These are phyloP conservation scores for Acanthochlamys bracteata DNA, from an alignment of 106 monocot species.

Conservation along the genomic window DNA sequence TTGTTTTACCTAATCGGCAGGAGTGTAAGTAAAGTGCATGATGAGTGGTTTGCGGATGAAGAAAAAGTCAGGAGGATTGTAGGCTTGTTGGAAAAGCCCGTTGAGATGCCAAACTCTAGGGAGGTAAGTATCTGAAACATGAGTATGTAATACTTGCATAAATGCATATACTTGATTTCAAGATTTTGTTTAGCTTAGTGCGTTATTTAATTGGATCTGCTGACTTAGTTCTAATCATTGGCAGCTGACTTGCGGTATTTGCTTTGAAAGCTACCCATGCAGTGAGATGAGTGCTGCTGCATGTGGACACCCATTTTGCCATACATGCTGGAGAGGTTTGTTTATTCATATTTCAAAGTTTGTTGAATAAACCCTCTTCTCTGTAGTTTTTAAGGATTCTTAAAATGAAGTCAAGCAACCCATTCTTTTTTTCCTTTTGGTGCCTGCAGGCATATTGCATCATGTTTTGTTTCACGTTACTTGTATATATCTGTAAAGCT, in stretches of 20 bases:
- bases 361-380: background rate
- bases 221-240: background rate
- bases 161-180: too few relatives aligned
- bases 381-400: too few relatives aligned
- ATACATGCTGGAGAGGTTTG: conserved; percentile 92
- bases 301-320: conserved; percentile 90
- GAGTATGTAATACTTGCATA: too few relatives aligned
- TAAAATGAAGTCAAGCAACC: too few relatives aligned
- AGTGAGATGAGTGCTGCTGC: conserved; percentile 54
- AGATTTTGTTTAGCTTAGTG: background rate
- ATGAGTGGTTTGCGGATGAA: conserved; percentile 88
- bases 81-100: conserved; percentile 55
- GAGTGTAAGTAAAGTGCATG: conserved; percentile 85
- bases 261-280: conserved; percentile 70
- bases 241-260: conserved; percentile 96
- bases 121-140: conserved; percentile 30
- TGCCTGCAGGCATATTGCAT: too few relatives aligned
- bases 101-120: conserved; percentile 35
- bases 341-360: background rate
- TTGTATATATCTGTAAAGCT: too few relatives aligned
- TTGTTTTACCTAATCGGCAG: conserved; percentile 10
- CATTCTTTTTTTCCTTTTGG: too few relatives aligned
- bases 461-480: too few relatives aligned
- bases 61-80: conserved; percentile 62
- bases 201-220: conserved; percentile 2